Conservation (phyloP, 2,329 filamentous ascomycete species). For the Hypoxylon sp. region DNA sequence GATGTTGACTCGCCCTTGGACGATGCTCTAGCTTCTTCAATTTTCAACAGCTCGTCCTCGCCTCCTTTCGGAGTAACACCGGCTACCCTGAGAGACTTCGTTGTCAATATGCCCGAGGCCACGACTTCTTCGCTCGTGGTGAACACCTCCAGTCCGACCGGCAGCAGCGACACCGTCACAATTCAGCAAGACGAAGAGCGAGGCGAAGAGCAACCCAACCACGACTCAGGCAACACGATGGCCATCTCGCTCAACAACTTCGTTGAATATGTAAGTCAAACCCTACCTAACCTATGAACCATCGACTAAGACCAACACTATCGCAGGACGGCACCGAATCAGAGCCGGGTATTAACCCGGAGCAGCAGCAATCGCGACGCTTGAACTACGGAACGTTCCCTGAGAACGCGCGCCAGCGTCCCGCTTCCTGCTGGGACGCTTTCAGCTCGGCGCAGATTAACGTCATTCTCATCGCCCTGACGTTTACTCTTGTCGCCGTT, state of each 20-base stretch:
- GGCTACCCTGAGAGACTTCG: too few species aligned
- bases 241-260: background rate
- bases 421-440: background rate
- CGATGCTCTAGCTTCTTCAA: too few species aligned
- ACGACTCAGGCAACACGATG: background rate
- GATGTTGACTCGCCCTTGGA: too few species aligned
- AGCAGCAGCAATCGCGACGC: background rate
- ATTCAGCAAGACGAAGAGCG: too few species aligned
- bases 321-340: background rate
- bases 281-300: background rate
- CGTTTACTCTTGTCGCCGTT: background rate
- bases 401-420: background rate
- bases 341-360: background rate
- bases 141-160: background rate
- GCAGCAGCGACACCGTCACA: background rate
- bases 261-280: background rate
- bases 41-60: too few species aligned
- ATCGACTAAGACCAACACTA: background rate
- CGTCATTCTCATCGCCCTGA: background rate
- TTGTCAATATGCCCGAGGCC: too few species aligned
- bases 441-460: background rate
- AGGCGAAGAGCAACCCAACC: background rate
- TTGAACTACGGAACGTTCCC: background rate
- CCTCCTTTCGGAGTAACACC: too few species aligned
- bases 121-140: background rate